Evolutionary conservation across 352 stramenopile species (phyloP), one percentile per base, ranked within the genome.

Genomic region (Pythium aristosporum): DNA sequence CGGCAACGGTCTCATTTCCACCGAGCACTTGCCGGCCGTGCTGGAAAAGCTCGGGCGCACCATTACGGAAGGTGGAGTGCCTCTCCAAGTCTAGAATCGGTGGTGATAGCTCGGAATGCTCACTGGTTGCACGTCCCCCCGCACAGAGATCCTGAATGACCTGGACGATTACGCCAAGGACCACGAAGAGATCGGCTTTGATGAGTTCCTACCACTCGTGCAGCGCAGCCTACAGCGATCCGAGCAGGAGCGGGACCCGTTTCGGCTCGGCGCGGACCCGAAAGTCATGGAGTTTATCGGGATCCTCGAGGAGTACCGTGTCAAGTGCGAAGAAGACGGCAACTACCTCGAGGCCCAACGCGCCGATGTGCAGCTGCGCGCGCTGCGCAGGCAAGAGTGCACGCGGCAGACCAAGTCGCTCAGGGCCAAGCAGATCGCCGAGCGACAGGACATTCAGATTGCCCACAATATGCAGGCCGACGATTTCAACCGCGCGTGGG

Each of bases 381-480:
- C 87, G 20, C 73, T 98, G 16, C 82, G 89, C 41, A 88, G 88
- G 63, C 93, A 98, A 61, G 93, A 98, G 74, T 94, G 95, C 61
- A 93, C 94, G 60, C 79, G 93, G 2, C 91, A 97, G 74, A 89
- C 92, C 11, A 97, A 97, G 65, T 92, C 87, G 4, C 80, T 98
- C 9, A 88, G 91, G 46, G 90, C 89, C 21, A 84, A 90, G 49
- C 92, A 98, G 64, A 88, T 97, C 32, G 84, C 82, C 32, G 93
- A 98, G 71, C 82, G 90, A 6, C 91, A 98, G 71, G 89, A 98
- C 67, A 92, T 98, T n/a, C 91, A 98, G 69, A 94, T 97, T 48
- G 91, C 90, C 7, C 92, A 98, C 69, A 97, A 97, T 69, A 97
- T 98, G 87, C 94, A 98, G 75, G 97, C 96, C 64, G 82, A 88